Evolutionary conservation across 2,329 filamentous ascomycete genomes (phyloP).

Genomic region (Pseudofabraea citricarpa): DNA sequence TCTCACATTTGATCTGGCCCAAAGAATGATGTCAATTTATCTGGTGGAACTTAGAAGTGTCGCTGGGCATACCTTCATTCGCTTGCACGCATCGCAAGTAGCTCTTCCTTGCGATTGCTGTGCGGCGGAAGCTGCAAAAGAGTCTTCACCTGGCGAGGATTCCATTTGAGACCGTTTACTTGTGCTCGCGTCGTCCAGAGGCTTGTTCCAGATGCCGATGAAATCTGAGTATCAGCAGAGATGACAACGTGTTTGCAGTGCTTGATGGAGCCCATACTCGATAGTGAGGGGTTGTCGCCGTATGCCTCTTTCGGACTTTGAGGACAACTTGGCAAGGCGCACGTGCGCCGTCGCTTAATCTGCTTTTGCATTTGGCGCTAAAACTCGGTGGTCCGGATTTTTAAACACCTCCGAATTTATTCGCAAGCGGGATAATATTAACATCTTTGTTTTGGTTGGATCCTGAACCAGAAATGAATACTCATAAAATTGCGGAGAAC

Average conservation of each 20-base stretch:
- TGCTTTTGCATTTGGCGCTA: too few species aligned
- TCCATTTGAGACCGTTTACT: not conserved
- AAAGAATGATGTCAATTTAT: conserved; percentile 1
- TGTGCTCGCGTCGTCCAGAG: not conserved
- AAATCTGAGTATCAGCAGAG: too few species aligned
- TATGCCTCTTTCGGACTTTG: not conserved
- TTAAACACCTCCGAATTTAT: too few species aligned
- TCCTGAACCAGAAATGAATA: too few species aligned
- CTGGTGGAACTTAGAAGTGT: conserved; percentile 3
- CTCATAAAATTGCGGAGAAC: too few species aligned
- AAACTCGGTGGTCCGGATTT: too few species aligned
- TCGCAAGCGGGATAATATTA: too few species aligned
- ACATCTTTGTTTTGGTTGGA: too few species aligned
- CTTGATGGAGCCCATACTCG: not conserved
- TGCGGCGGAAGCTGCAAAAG: not conserved
- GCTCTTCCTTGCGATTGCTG: not conserved
- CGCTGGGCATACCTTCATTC: conserved; percentile 6
- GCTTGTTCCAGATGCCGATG: too few species aligned
- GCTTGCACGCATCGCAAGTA: conserved; percentile 9
- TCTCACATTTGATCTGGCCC: not conserved
- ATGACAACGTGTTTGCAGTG: too few species aligned
- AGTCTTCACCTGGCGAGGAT: not conserved
- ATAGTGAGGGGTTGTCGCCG: not conserved
- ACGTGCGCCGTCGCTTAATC: too few species aligned
- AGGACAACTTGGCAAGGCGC: not conserved